phyloP scores from a whole-genome alignment of 371 early-diverging fungal genomes.

The Rhizopus stolonifer region DNA sequence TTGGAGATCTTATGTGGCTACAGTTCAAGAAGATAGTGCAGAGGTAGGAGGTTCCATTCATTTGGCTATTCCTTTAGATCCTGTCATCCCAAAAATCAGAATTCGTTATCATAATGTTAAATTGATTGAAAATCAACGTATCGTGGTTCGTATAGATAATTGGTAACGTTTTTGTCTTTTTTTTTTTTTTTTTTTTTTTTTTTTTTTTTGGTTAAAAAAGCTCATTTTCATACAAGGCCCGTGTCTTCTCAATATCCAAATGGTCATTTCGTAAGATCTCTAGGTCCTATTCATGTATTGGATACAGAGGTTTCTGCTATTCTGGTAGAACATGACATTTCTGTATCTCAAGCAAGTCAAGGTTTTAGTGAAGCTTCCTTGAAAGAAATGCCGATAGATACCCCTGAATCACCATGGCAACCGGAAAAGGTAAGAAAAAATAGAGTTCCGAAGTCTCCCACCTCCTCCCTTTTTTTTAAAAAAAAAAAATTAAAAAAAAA shows the following conservation, averaged over 20 bases:
- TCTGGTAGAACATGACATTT: slow-evolving; percentile 76
- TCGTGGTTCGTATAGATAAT: slow-evolving; percentile 87
- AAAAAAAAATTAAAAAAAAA: background rate
- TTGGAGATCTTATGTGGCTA: slow-evolving; percentile 91
- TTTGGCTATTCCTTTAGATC: slow-evolving; percentile 81
- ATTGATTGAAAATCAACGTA: slow-evolving; percentile 69
- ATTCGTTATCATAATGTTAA: slow-evolving; percentile 82
- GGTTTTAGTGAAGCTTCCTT: slow-evolving; percentile 66
- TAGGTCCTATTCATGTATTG: slow-evolving; percentile 68
- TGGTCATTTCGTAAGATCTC: slow-evolving; percentile 87
- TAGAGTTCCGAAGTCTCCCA: no score
- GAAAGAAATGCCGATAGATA: slow-evolving; percentile 70
- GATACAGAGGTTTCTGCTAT: slow-evolving; percentile 78
- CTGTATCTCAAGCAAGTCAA: slow-evolving; percentile 70
- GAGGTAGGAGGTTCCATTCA: slow-evolving; percentile 62
- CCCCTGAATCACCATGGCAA: slow-evolving; percentile 54
- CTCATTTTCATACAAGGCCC: no score
- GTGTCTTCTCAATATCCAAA: slow-evolving; percentile 77
- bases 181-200: no score
- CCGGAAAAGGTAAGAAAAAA: slow-evolving; percentile 32
- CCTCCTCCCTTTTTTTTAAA: no score
- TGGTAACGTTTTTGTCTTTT: slow-evolving; percentile 55
- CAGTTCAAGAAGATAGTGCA: slow-evolving; percentile 70
- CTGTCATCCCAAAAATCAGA: slow-evolving; percentile 85
- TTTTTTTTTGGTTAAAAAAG: no score